phyloP scores from a whole-genome alignment of 2,329 filamentous ascomycete genomes.

The Fusarium newnesense region DNA sequence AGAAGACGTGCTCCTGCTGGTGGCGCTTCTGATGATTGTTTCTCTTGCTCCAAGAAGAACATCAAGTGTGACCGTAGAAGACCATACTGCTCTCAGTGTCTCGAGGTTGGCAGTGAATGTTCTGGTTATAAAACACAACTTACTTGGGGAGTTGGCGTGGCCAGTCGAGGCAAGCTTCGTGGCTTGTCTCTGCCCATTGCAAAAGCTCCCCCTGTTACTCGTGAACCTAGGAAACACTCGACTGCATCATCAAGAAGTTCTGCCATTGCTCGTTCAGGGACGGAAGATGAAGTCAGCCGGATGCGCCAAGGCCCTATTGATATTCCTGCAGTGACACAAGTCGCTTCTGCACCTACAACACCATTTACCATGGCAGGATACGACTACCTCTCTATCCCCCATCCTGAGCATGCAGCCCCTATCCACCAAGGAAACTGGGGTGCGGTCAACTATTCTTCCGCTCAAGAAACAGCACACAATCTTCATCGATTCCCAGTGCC shows the following conservation, averaged over 20 bases:
- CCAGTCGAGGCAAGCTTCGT: constrained; percentile 92
- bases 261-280: constrained; percentile 45
- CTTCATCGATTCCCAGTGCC: constrained; percentile 59
- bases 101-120: constrained; percentile 91
- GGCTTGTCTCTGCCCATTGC: constrained; percentile 82
- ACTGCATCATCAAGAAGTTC: constrained; percentile 58
- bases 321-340: constrained; percentile 47
- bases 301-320: constrained; percentile 49
- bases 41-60: constrained; percentile 86
- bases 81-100: constrained; percentile 94
- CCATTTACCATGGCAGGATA: constrained; percentile 51
- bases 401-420: constrained; percentile 55
- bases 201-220: constrained; percentile 66
- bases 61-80: constrained; percentile 89
- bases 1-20: constrained; percentile 88
- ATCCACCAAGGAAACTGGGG: constrained; percentile 58
- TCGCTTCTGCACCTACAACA: constrained; percentile 58
- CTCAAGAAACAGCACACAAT: constrained; percentile 50
- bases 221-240: constrained; percentile 60
- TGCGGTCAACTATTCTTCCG: constrained; percentile 59
- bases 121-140: constrained; percentile 96
- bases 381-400: constrained; percentile 64
- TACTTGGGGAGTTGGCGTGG: constrained; percentile 96
- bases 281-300: constrained; percentile 49
- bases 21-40: constrained; percentile 94